These are phyloP conservation scores for Silene coronaria DNA, from an alignment of 179 eudicot species.

Conservation along the genomic window DNA sequence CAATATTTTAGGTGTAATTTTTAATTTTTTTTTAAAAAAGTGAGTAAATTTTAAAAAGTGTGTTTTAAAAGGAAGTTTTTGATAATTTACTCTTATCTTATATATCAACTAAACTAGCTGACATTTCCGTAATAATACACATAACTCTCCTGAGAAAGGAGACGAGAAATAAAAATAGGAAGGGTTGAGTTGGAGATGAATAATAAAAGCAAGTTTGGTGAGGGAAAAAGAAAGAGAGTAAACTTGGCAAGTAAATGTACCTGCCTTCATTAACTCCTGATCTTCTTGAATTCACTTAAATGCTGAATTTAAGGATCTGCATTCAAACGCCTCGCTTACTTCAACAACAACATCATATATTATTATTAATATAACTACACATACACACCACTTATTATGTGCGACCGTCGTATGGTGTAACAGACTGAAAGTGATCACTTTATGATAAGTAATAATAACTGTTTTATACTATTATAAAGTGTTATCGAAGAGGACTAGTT, in stretches of 20 bases:
- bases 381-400: too few relatives aligned
- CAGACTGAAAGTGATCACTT: too few relatives aligned
- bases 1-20: too few relatives aligned
- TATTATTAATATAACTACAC: too few relatives aligned
- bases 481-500: too few relatives aligned
- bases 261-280: constrained; percentile 46
- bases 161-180: neutral
- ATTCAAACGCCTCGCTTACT: constrained; percentile 50
- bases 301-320: constrained; percentile 54
- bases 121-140: neutral
- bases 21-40: too few relatives aligned
- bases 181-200: neutral
- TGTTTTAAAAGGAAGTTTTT: too few relatives aligned
- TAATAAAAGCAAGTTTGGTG: constrained; percentile 31
- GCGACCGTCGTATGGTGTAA: too few relatives aligned
- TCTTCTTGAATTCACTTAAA: constrained; percentile 47
- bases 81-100: too few relatives aligned
- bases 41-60: too few relatives aligned
- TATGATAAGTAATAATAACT: too few relatives aligned
- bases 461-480: too few relatives aligned
- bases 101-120: neutral
- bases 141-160: neutral
- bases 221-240: constrained; percentile 15
- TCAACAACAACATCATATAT: constrained; percentile 20
- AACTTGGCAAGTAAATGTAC: constrained; percentile 24